These are phyloP conservation scores for Dictyostelium capitatum DNA, from an alignment of 78 protist genomes.

Conservation along the genomic window DNA sequence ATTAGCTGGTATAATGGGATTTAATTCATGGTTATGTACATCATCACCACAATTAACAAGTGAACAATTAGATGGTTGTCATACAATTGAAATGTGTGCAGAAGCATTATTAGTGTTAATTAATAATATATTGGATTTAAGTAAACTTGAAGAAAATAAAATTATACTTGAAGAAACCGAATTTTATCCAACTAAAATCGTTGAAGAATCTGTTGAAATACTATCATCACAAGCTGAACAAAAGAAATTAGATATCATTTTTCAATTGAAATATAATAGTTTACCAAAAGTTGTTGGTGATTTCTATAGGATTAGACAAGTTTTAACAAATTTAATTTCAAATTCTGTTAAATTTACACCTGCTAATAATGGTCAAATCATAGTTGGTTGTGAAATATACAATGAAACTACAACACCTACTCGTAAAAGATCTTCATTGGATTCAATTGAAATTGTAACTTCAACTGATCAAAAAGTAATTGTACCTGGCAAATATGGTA, in stretches of 20 bases:
- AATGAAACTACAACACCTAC: not conserved
- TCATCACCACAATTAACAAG: not conserved
- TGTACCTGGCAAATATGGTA: conserved; percentile 32
- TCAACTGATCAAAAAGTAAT: not conserved
- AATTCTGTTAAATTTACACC: conserved; percentile 43
- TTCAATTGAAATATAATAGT: conserved; percentile 29
- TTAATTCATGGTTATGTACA: conserved; percentile 31
- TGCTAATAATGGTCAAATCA: conserved; percentile 5
- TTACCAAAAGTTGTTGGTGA: conserved; percentile 40
- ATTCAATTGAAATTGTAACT: not conserved
- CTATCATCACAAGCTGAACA: conserved; percentile 46
- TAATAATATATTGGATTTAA: conserved; percentile 77
- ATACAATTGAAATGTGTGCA: conserved; percentile 49
- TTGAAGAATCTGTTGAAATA: conserved; percentile 71
- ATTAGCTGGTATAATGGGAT: conserved; percentile 53
- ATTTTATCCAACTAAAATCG: conserved; percentile 47
- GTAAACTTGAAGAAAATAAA: conserved; percentile 72
- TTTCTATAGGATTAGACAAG: conserved; percentile 62
- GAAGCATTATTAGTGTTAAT: conserved; percentile 71
- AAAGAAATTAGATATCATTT: conserved; percentile 60
- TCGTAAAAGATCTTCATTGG: not conserved
- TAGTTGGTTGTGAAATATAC: conserved; percentile 34
- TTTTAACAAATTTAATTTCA: conserved; percentile 60
- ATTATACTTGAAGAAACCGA: conserved; percentile 48
- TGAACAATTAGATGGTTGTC: conserved; percentile 57